These are phyloP conservation scores for Verticillium dahliae DNA, from an alignment of 2,329 filamentous ascomycete genomes.

Conservation along the genomic window DNA sequence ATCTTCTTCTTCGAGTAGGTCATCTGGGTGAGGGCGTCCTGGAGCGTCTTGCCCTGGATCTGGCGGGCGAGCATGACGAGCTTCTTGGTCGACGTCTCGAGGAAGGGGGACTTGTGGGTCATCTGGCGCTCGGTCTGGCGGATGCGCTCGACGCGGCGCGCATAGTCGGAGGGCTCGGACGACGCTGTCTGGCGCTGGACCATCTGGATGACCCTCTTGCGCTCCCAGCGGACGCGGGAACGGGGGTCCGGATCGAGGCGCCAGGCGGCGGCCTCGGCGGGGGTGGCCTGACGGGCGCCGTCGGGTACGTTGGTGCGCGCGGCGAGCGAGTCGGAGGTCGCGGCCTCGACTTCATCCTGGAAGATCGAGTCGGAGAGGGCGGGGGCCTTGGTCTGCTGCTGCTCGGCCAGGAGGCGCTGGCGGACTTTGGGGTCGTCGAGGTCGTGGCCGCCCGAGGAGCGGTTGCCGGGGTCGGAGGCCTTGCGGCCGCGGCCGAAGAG, in stretches of 20 bases:
- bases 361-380: constrained; percentile 53
- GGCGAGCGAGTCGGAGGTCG: constrained; percentile 12
- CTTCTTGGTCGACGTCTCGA: constrained; percentile 90
- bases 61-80: constrained; percentile 78
- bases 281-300: constrained; percentile 18
- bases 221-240: constrained; percentile 67
- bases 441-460: constrained; percentile 25
- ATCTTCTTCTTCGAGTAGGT: constrained; percentile 91
- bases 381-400: constrained; percentile 28
- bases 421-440: constrained; percentile 36
- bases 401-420: constrained; percentile 28
- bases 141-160: constrained; percentile 58
- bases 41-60: constrained; percentile 87
- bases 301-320: constrained; percentile 8
- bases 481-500: constrained; percentile 24
- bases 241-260: constrained; percentile 70
- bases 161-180: constrained; percentile 22
- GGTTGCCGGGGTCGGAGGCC: constrained; percentile 14
- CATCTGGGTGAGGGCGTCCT: constrained; percentile 93
- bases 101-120: constrained; percentile 56
- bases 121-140: constrained; percentile 54
- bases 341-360: constrained; percentile 43
- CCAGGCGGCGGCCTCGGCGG: constrained; percentile 46
- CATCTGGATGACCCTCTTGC: constrained; percentile 75
- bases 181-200: constrained; percentile 63